These are phyloP conservation scores for Cladosporium sphaerospermum DNA, from an alignment of 2,329 filamentous ascomycete species.

Conservation along the genomic window DNA sequence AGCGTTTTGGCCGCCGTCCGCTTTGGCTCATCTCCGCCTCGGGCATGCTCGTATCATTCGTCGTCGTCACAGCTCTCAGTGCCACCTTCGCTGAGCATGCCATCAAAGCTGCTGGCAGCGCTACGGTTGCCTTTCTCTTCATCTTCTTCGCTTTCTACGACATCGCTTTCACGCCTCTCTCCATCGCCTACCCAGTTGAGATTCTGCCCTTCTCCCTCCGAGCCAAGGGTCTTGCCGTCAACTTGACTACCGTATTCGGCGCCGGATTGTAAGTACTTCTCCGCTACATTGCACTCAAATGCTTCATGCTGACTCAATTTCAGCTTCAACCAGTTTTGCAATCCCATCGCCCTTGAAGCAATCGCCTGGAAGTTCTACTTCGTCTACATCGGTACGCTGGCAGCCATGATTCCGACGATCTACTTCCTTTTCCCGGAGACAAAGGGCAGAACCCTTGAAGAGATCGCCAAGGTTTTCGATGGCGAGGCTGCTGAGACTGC, in stretches of 20 bases:
- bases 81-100: slow-evolving; percentile 31
- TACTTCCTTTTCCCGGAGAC: slow-evolving; percentile 22
- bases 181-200: slow-evolving; percentile 30
- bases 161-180: slow-evolving; percentile 32
- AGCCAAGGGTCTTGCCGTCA: slow-evolving; percentile 21
- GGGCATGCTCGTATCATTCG: slow-evolving; percentile 41
- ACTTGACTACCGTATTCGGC: slow-evolving; percentile 12
- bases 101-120: slow-evolving; percentile 30
- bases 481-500: slow-evolving; percentile 12
- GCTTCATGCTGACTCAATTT: not conserved
- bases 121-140: slow-evolving; percentile 39
- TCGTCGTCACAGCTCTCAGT: slow-evolving; percentile 38
- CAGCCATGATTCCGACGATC: slow-evolving; percentile 18
- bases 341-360: slow-evolving; percentile 35
- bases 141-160: slow-evolving; percentile 39
- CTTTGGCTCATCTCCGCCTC: slow-evolving; percentile 38
- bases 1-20: slow-evolving; percentile 37
- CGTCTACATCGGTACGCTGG: slow-evolving; percentile 34
- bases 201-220: slow-evolving; percentile 30
- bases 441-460: slow-evolving; percentile 31
- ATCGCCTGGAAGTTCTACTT: slow-evolving; percentile 42
- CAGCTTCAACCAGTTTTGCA: slow-evolving; percentile 35
- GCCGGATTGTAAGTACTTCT: not conserved
- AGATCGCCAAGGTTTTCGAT: slow-evolving; percentile 41
- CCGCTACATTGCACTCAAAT: not conserved